Base-by-base conservation (phyloP, 306 rosid species). In the Macrotyloma uniflorum region DNA sequence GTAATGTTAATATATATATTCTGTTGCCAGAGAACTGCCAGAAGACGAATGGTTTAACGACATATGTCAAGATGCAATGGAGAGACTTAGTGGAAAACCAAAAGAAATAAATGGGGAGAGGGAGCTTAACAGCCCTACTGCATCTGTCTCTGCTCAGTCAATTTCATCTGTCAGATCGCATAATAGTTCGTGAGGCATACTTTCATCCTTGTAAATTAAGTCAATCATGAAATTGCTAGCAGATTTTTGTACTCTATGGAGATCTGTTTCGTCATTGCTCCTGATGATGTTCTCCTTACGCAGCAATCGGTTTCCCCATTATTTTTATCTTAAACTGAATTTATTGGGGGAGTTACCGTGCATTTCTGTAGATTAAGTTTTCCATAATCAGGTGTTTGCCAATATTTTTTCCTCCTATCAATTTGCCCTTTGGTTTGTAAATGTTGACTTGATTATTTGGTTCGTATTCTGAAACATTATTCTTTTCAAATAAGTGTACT, bases 31-130 rank as follows among this genome's bases (percentile, higher is more conserved):
- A 50, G 88, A 80, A 62, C 85, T 96, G 18, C 98, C 98, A 28
- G 98, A 91, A 70, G 99, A 96, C 84, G 99, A 91, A 4, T 96
- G 98, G 99, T 96, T 93, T 63, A 85, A 89, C 40, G 98, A 91
- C 26, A 62, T 93, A 59, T 91, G 99, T 81, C 97, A 89, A 83
- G 98, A 90, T 64, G 91, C 94, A 40, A 84, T 90, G 66, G 97
- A 91, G 76, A 91, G 98, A 79, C 80, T 93, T 32, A 93, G 97
- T 66, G 99, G 99, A 58, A 96, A 73, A 80, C 98, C 99, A 19
- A 93, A 89, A 80, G 91, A 88, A 51, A 76, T 83, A 67, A 93
- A 90, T 22, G 98, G 96, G 12, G 99, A 93, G 35, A 91, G 93
- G 32, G 99, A 96, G 11, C 90, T 63, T 53, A 91, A 83, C 77